Evolutionary conservation across 257 asterid genomes (phyloP), one percentile per base, ranked within the genome.

Genomic region (Buddleja alternifolia): DNA sequence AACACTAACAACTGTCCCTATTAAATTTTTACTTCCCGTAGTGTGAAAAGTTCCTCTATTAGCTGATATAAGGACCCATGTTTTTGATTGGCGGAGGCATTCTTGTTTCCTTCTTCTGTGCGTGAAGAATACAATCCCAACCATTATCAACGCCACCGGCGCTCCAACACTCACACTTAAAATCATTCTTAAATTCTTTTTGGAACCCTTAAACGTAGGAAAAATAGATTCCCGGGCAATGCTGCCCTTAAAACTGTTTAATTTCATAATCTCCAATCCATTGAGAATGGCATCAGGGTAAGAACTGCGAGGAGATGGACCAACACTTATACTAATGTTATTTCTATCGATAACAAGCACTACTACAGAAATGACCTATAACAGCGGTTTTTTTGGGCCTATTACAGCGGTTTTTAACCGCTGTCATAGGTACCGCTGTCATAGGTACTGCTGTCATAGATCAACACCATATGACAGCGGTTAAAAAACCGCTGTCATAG

Each of bases 261-360:
- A 69, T 71, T 93, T 93, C 94, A 90, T 78, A 65, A 93, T 75
- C 84, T 93, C 98, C 78, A 93, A 73, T 10, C 98, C 98, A 20
- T 83, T 93, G 15, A 93, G 86, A 54, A 86, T 53, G 32, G 92
- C 97, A 61, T 84, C 78, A 3, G 89, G 86, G 47, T 69, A 77
- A 36, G 56, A 55, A 76, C 87, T 74, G 63, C 12, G 40, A 6
- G 58, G 32, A 7, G 93, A 81, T 0, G 92, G 92, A 21, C 98
- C 98, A 7, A 93, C 72, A 73, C 95, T 88, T 34, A 90, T 42
- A 2, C 56, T 72, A 67, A 93, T 42, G 55, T 24, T 81, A 37
- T 20, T 54, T 60, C 48, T 63, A 10, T n/a, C 63, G 47, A 82
- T 37, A n/a, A n/a, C n/a, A n/a, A n/a, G n/a, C n/a, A n/a, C n/a